A percentile compares a stretch with the other conserved stretches of the same genome.
These are phyloP conservation scores for Akanthomyces uredinophilus DNA, from an alignment of 2,329 filamentous ascomycete genomes.

Conservation along the genomic window DNA sequence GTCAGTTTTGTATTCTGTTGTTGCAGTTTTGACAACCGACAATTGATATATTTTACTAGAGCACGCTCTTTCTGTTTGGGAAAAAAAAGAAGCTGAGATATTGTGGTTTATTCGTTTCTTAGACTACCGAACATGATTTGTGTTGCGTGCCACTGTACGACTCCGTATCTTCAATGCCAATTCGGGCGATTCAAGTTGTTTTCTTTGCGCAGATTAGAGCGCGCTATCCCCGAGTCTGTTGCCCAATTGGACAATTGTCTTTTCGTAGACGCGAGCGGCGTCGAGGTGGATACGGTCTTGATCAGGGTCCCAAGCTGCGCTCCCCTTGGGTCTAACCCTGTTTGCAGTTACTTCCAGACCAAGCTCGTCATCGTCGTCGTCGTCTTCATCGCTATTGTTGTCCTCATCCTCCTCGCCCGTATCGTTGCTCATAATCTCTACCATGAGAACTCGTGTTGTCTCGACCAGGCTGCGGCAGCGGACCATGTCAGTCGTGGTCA, in stretches of 20 bases:
- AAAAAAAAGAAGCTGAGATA: constrained; percentile 1
- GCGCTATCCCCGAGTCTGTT: constrained; percentile 52
- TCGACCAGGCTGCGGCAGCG: constrained; percentile 78
- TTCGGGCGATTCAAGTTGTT: neutral
- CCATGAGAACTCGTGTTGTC: constrained; percentile 64
- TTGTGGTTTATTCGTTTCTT: neutral
- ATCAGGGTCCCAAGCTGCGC: constrained; percentile 34
- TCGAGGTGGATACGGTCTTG: constrained; percentile 59
- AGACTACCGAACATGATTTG: constrained; percentile 5
- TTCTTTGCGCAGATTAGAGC: neutral
- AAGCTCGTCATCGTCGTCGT: constrained; percentile 33
- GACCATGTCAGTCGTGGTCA: constrained; percentile 80
- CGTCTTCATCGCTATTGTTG: constrained; percentile 10
- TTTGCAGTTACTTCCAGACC: constrained; percentile 21
- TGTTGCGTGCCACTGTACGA: neutral
- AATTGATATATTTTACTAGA: constrained; percentile 13
- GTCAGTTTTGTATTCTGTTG: constrained; percentile 5
- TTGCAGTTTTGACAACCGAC: constrained; percentile 6
- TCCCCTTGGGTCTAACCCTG: constrained; percentile 25
- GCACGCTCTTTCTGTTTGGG: neutral
- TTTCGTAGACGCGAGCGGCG: constrained; percentile 72
- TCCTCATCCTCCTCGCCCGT: neutral
- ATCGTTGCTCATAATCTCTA: constrained; percentile 56
- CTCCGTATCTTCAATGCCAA: neutral
- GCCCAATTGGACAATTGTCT: constrained; percentile 69